Conservation (phyloP, 257 asterid species). For the Jaltomata sinuosa region DNA sequence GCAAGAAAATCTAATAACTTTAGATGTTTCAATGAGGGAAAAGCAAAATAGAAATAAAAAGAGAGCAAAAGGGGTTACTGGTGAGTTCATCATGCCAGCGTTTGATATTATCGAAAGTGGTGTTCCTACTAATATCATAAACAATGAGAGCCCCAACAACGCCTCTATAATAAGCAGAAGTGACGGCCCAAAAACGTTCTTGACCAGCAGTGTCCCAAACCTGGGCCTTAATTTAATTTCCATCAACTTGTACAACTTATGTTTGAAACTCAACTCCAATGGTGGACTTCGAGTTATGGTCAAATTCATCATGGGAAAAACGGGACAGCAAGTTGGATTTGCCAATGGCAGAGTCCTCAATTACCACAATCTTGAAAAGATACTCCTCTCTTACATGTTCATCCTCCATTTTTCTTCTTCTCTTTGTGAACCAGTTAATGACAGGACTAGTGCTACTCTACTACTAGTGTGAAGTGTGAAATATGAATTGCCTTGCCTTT, state of each 20-base stretch:
- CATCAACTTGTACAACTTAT: conserved; percentile 53
- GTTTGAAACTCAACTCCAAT: conserved; percentile 90
- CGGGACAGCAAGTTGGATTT: conserved; percentile 60
- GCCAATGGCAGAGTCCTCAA: background rate
- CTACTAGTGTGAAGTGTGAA: background rate
- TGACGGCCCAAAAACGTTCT: conserved; percentile 73
- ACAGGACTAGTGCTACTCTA: too few species aligned
- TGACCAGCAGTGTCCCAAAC: conserved; percentile 94
- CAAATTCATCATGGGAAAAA: conserved; percentile 69
- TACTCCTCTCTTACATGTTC: conserved; percentile 1
- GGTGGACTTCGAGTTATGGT: conserved; percentile 63
- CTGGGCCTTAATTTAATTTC: conserved; percentile 73
- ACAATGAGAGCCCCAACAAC: conserved; percentile 68
- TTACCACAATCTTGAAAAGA: background rate
- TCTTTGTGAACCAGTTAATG: too few species aligned
- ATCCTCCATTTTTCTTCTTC: background rate
- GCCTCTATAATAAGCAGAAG: conserved; percentile 73
- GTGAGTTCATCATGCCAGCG: conserved; percentile 71
- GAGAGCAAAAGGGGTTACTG: conserved; percentile 18
- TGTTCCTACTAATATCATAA: conserved; percentile 45
- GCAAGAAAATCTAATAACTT: too few species aligned
- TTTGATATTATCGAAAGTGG: conserved; percentile 45
- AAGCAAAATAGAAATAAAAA: background rate
- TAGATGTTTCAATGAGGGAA: too few species aligned
- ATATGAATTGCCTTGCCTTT: too few species aligned